phyloP scores from a whole-genome alignment of 129 eudicot genomes.

The Escallonia rubra region DNA sequence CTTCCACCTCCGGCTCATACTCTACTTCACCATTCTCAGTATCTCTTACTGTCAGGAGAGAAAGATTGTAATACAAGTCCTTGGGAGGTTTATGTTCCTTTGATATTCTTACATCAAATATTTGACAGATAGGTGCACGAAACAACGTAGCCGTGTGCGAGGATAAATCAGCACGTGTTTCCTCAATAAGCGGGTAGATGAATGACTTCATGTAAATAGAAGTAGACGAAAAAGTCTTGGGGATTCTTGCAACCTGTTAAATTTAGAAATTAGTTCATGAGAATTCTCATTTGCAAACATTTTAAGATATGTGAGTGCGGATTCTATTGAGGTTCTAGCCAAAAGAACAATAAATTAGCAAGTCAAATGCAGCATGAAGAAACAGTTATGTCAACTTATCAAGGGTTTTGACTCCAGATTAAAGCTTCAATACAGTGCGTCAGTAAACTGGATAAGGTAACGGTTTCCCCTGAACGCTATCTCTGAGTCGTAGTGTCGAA shows the following conservation, averaged over 20 bases:
- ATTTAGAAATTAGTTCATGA: neutral
- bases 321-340: no score
- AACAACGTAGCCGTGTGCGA: conserved; percentile 26
- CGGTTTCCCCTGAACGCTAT: no score
- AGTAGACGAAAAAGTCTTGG: conserved; percentile 35
- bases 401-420: no score
- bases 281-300: no score
- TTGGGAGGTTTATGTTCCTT: conserved; percentile 21
- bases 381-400: no score
- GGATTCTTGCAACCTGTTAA: conserved; percentile 33
- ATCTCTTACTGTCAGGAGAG: neutral
- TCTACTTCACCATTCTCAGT: neutral
- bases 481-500: no score
- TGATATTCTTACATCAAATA: neutral
- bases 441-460: no score
- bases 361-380: no score
- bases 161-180: conserved; percentile 49
- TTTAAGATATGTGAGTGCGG: no score
- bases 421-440: no score
- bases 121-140: conserved; percentile 22
- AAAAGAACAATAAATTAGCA: no score
- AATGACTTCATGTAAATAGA: conserved; percentile 34
- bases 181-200: conserved; percentile 47
- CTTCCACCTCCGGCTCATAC: conserved; percentile 54
- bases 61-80: conserved; percentile 18